phyloP scores from a whole-genome alignment of 352 stramenopile species.

The Aphanomyces euteiches region DNA sequence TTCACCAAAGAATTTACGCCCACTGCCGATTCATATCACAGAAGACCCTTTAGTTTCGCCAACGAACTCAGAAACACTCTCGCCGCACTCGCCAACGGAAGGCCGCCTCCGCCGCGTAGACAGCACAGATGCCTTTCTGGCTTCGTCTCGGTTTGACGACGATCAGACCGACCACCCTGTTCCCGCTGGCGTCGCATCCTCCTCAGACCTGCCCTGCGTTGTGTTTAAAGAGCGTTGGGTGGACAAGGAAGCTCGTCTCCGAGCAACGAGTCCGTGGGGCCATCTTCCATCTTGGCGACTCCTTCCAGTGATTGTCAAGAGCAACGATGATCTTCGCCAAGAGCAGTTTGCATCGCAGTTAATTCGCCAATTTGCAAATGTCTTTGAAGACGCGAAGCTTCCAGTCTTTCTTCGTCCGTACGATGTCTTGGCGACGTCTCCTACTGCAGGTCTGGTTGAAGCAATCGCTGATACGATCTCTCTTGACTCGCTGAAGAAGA shows the following conservation, averaged over 20 bases:
- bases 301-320: slow-evolving; percentile 96
- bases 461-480: slow-evolving; percentile 96
- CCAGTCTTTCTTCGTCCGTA: slow-evolving; percentile 95
- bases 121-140: slow-evolving; percentile 70
- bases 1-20: not conserved
- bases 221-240: slow-evolving; percentile 95
- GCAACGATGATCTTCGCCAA: slow-evolving; percentile 96
- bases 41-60: slow-evolving; percentile 1
- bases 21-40: slow-evolving; percentile 14
- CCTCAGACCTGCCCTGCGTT: slow-evolving; percentile 49
- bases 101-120: slow-evolving; percentile 58
- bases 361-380: slow-evolving; percentile 91
- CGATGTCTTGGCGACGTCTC: slow-evolving; percentile 93
- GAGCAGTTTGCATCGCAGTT: slow-evolving; percentile 97
- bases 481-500: slow-evolving; percentile 97
- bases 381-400: slow-evolving; percentile 92
- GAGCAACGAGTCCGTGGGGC: slow-evolving; percentile 81
- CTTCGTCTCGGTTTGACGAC: slow-evolving; percentile 54
- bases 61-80: not conserved
- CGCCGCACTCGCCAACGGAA: not conserved
- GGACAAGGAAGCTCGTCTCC: slow-evolving; percentile 91
- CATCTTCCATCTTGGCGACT: slow-evolving; percentile 85
- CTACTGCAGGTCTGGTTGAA: slow-evolving; percentile 94
- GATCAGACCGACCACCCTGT: slow-evolving; percentile 52
- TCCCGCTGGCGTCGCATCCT: slow-evolving; percentile 29